Base-by-base conservation (phyloP, 306 rosid species). In the Rosa lucieae region DNA sequence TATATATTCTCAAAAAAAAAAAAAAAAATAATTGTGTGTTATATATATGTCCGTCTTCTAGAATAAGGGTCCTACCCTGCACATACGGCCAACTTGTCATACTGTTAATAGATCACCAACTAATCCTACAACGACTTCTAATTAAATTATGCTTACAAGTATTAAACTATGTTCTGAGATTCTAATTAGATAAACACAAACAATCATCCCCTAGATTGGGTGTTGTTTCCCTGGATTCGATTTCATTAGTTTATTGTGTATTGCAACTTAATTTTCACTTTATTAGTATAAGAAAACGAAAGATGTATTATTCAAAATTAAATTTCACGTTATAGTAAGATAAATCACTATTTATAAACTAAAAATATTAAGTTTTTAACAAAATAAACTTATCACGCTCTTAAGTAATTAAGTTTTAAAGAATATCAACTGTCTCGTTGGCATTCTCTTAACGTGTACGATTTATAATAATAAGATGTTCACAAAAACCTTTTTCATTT, bases 41-140 rank as follows among this genome's bases (percentile, higher is more conserved):
- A 11, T 3, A 1, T 32, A 11, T 26, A 29, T 63, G 43, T 5
- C 44, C 44, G 26, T 15, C 73, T n/a, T 69, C 73, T 68, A 10
- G 73, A 68, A 68, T 10, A 42, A 68, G 73, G 53, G 73, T 43
- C 51, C 51, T n/a, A 10, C 72, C 68, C 71, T 18, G 72, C 29
- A 17, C 5, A 59, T 3, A 23, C 66, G 0, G 0, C 0, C 12
- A 21, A 59, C 66, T 23, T 10, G 35, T n/a, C 0, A 56, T 21
- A 59, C 15, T 59, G 66, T 59, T 59, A 20, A 20, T 7, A 29
- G 15, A 15, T 71, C n/a, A 71, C 46, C 76, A 72, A 51, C 32
- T 72, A 32, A 5, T 32, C 63, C 58, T 32, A 37, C 66, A 73
- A 73, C 15, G 67, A 39, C 35, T 55, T 73, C 5, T 20, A 6